These are phyloP conservation scores for Lupinus albus DNA, from an alignment of 306 rosid species.

Conservation along the genomic window DNA sequence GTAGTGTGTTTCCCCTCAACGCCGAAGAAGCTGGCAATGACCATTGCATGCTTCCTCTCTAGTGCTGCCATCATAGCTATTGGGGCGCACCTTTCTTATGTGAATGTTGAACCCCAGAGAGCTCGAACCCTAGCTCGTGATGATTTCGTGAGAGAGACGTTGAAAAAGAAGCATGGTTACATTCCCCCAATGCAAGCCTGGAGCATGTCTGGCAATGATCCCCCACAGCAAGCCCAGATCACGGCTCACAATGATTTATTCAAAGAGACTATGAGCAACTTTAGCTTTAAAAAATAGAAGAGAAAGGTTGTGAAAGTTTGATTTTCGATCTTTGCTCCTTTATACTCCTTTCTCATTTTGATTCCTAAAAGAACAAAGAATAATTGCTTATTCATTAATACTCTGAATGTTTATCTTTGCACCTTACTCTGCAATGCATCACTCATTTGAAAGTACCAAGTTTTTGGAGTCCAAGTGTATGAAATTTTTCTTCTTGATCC, in stretches of 20 bases:
- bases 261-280: constrained; percentile 53
- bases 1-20: constrained; percentile 74
- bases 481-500: too few species aligned
- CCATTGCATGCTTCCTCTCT: constrained; percentile 58
- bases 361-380: constrained; percentile 2
- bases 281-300: constrained; percentile 44
- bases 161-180: constrained; percentile 68
- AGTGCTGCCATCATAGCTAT: constrained; percentile 58
- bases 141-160: constrained; percentile 54
- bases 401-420: background rate
- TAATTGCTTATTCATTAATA: constrained; percentile 4
- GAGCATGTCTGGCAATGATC: constrained; percentile 49
- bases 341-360: background rate
- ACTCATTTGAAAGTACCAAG: too few species aligned
- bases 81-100: constrained; percentile 70
- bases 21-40: constrained; percentile 64
- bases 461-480: too few species aligned
- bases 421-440: background rate
- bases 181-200: constrained; percentile 64
- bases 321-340: constrained; percentile 2
- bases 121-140: constrained; percentile 73
- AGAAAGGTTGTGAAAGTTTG: background rate
- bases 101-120: constrained; percentile 69
- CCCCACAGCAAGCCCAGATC: background rate
- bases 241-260: constrained; percentile 60